Evolutionary conservation across 1,284 basidiomycete species (phyloP).

Genomic region (Sporisorium exsertum): DNA sequence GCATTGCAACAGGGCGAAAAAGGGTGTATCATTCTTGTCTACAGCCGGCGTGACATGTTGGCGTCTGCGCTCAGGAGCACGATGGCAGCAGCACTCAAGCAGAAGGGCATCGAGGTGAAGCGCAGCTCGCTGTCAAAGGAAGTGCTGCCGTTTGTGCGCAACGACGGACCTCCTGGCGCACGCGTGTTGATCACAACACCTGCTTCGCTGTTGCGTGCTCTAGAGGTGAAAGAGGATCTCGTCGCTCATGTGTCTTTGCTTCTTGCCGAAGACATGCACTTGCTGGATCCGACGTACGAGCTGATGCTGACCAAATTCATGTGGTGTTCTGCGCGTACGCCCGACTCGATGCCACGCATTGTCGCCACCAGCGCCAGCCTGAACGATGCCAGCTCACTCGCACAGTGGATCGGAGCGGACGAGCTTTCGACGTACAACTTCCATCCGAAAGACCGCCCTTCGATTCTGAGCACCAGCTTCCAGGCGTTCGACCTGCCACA

Average conservation of each 20-base stretch:
- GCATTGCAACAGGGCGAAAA: constrained; percentile 19
- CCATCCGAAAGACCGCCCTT: constrained; percentile 83
- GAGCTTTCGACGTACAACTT: constrained; percentile 80
- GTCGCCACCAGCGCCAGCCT: constrained; percentile 84
- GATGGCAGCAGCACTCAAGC: constrained; percentile 23
- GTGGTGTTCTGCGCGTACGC: constrained; percentile 17
- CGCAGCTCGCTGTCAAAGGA: constrained; percentile 31
- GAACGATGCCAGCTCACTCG: constrained; percentile 82
- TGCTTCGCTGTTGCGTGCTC: constrained; percentile 59
- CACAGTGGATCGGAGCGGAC: constrained; percentile 84
- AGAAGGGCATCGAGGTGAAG: constrained; percentile 33
- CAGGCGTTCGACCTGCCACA: constrained; percentile 88
- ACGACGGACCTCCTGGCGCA: constrained; percentile 9
- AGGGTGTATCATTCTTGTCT: constrained; percentile 22
- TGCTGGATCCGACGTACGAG: constrained; percentile 85
- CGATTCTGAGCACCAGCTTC: constrained; percentile 78
- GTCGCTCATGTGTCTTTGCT: constrained; percentile 72
- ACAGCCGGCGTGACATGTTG: constrained; percentile 26
- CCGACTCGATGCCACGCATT: constrained; percentile 72
- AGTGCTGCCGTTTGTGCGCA: constrained; percentile 21
- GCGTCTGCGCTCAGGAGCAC: constrained; percentile 19
- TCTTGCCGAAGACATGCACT: constrained; percentile 87
- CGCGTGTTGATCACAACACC: constrained; percentile 70
- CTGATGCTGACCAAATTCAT: constrained; percentile 76
- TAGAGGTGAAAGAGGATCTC: constrained; percentile 44